Evolutionary conservation across 768 basidiomycete genomes (phyloP), one percentile per base, ranked within the genome.

Genomic region (Boletus speciosus): DNA sequence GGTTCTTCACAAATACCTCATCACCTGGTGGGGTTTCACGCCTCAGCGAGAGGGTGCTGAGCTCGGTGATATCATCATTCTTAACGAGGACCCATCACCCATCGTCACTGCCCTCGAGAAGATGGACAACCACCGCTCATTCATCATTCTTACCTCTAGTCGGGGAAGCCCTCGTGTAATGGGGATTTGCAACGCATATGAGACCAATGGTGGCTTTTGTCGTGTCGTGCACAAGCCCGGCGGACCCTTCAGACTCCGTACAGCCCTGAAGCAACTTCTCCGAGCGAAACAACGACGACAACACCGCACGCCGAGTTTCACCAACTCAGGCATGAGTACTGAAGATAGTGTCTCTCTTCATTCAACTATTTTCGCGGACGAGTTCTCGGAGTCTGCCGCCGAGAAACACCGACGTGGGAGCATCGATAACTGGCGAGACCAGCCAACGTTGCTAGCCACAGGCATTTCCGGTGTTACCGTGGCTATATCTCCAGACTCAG

Each of bases 171-270:
- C 85, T 15, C 70, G 75, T 49, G 66, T 86, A 48, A 81, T 88
- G 77, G 72, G 76, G 10, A 79, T 83, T 14, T 83, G 84, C 50
- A 79, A 76, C 53, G 84, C 89, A 21, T 86, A 89, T 65, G 90
- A 93, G 66, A 76, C 77, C 40, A 81, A 85, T 11, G 94, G 94
- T 9, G 93, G 93, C 27, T 89, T 91, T 70, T 93, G 90, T 69
- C 85, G 90, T n/a, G 76, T 93, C 23, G 72, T 95, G 12, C 90
- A 86, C 79, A 98, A 97, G 67, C 94, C 94, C 10, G 85, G 85
- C 25, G 92, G 93, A 3, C 94, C 94, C 4, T 81, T 82, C 41
- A 82, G 86, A 21, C 77, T 96, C 52, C 79, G 84, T 27, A 67
- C 77, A 6, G 79, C 84, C 23, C 73, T 95, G 55, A 85, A 84